phyloP scores from a whole-genome alignment of 1,139 yeast species.

The Candida tropicalis region DNA sequence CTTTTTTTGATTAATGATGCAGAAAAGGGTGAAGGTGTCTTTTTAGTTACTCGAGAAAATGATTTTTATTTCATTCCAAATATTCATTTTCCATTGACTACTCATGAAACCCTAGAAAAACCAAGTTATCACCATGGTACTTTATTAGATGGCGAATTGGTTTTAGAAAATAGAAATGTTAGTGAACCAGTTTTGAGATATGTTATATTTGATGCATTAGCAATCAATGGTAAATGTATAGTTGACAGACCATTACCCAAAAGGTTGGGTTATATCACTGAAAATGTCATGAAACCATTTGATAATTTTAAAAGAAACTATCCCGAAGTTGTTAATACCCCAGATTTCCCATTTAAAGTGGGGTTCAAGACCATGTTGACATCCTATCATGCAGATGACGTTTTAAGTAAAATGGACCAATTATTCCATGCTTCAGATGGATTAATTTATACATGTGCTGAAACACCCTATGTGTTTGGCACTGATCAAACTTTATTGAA shows the following conservation, averaged over 20 bases:
- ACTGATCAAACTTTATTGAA: slow-evolving; percentile 82
- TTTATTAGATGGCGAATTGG: slow-evolving; percentile 87
- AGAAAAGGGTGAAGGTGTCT: slow-evolving; percentile 72
- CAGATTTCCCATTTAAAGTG: slow-evolving; percentile 79
- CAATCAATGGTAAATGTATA: slow-evolving; percentile 73
- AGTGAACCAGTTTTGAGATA: slow-evolving; percentile 60
- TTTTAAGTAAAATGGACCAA: slow-evolving; percentile 71
- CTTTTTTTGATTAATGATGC: slow-evolving; percentile 70
- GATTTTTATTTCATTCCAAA: slow-evolving; percentile 81
- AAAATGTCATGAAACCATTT: slow-evolving; percentile 81
- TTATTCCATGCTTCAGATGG: slow-evolving; percentile 94
- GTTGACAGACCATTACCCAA: slow-evolving; percentile 73
- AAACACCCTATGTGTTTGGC: slow-evolving; percentile 83
- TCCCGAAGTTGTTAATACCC: slow-evolving; percentile 71
- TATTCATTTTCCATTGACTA: slow-evolving; percentile 73
- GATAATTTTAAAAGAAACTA: slow-evolving; percentile 63
- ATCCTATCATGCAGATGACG: slow-evolving; percentile 75
- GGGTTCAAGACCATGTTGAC: slow-evolving; percentile 87
- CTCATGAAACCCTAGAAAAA: slow-evolving; percentile 52
- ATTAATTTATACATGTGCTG: slow-evolving; percentile 87
- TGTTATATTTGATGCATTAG: slow-evolving; percentile 88
- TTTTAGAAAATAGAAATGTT: slow-evolving; percentile 57
- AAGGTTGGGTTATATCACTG: slow-evolving; percentile 85
- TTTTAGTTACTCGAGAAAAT: slow-evolving; percentile 80
- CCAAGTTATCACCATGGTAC: slow-evolving; percentile 80